Evolutionary conservation across 768 basidiomycete species (phyloP).

Genomic region (Phylloporus arenicola): DNA sequence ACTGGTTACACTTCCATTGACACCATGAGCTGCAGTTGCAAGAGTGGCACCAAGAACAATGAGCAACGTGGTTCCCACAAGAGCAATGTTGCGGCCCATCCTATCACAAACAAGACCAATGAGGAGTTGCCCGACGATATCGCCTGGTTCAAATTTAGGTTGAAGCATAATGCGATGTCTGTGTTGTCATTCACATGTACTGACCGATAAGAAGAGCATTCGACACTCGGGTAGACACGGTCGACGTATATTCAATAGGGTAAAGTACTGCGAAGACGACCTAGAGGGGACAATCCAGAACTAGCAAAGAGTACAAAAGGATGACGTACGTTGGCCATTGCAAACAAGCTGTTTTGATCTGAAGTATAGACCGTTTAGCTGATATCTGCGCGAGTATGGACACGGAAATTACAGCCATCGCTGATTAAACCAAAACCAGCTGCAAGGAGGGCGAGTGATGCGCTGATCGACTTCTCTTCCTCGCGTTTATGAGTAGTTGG

Average conservation of each 20-base stretch:
- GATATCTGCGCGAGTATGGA: neutral
- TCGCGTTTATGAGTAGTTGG: slow-evolving; percentile 7
- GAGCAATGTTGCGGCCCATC: slow-evolving; percentile 64
- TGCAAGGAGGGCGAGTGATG: slow-evolving; percentile 57
- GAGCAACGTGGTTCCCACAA: slow-evolving; percentile 59
- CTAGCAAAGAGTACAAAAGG: neutral
- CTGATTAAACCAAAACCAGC: slow-evolving; percentile 63
- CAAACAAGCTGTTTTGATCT: slow-evolving; percentile 70
- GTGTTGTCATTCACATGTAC: no score
- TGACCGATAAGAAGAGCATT: slow-evolving; percentile 66
- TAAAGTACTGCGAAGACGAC: slow-evolving; percentile 62
- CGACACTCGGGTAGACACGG: slow-evolving; percentile 61
- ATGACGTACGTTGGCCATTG: slow-evolving; percentile 51
- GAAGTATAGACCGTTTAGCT: slow-evolving; percentile 2
- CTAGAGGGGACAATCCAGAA: slow-evolving; percentile 30
- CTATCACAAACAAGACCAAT: slow-evolving; percentile 68
- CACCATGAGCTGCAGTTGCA: slow-evolving; percentile 64
- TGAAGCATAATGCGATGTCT: no score
- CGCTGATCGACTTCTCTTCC: slow-evolving; percentile 44
- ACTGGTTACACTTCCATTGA: slow-evolving; percentile 47
- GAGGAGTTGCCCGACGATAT: slow-evolving; percentile 52
- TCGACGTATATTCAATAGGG: slow-evolving; percentile 51
- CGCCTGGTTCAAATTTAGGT: slow-evolving; percentile 31
- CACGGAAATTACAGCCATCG: slow-evolving; percentile 46
- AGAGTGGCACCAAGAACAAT: slow-evolving; percentile 67